Evolutionary conservation across 345 rosid genomes (phyloP).

Genomic region (Hibiscus mutabilis): DNA sequence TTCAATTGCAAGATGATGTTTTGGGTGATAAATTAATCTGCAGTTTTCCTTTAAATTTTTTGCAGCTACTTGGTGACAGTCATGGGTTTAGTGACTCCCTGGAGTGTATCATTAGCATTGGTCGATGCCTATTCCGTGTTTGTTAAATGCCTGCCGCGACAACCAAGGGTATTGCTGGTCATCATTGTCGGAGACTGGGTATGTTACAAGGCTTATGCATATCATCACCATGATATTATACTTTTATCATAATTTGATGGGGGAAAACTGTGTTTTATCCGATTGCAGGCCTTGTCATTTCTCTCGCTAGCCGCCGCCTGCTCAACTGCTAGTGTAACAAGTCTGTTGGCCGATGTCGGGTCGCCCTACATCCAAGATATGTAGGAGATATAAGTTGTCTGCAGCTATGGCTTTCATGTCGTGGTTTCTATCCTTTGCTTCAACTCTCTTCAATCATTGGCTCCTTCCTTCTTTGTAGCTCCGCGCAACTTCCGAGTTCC

Average conservation of each 20-base stretch:
- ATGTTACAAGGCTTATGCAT: slow-evolving; percentile 10
- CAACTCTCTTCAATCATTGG: slow-evolving; percentile 57
- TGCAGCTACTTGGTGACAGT: slow-evolving; percentile 59
- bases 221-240: neutral
- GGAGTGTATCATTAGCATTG: slow-evolving; percentile 48
- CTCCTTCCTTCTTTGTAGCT: slow-evolving; percentile 40
- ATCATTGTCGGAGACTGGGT: slow-evolving; percentile 56
- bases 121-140: slow-evolving; percentile 51
- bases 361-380: slow-evolving; percentile 20
- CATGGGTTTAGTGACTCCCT: slow-evolving; percentile 65
- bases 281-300: slow-evolving; percentile 41
- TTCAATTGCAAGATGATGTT: neutral
- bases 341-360: slow-evolving; percentile 26
- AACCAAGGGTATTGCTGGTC: slow-evolving; percentile 33
- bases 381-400: slow-evolving; percentile 51
- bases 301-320: slow-evolving; percentile 55
- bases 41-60: neutral
- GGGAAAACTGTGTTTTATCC: neutral
- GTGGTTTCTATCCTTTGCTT: slow-evolving; percentile 47
- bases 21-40: neutral
- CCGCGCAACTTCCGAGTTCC: neutral
- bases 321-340: slow-evolving; percentile 48
- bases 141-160: slow-evolving; percentile 34
- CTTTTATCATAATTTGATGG: neutral
- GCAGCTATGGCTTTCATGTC: slow-evolving; percentile 63